Conservation (phyloP, 768 basidiomycete genomes). For the Pleurotus tuber-regium region DNA sequence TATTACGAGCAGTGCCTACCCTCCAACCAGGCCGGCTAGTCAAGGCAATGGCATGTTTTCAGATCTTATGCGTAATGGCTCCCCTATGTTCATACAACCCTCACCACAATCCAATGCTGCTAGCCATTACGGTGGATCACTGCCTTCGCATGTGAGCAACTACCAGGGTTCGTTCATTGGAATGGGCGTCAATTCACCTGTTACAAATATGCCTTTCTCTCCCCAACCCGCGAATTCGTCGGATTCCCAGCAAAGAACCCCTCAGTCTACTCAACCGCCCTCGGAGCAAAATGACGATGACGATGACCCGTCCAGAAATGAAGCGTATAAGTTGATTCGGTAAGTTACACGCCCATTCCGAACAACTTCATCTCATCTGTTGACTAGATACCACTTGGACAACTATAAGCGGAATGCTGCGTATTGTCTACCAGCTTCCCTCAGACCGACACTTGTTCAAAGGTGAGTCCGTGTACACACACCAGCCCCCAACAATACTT, state of each 20-base stretch:
- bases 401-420: constrained; percentile 83
- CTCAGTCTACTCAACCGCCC: constrained; percentile 21
- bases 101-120: constrained; percentile 34
- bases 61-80: constrained; percentile 56
- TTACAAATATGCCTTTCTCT: constrained; percentile 50
- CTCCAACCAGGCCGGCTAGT: constrained; percentile 28
- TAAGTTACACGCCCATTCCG: constrained; percentile 31
- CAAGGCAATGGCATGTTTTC: constrained; percentile 48
- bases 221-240: constrained; percentile 20
- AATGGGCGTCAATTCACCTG: constrained; percentile 53
- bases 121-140: constrained; percentile 35
- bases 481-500: constrained; percentile 13
- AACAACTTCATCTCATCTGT: constrained; percentile 3
- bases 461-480: constrained; percentile 50
- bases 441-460: constrained; percentile 88
- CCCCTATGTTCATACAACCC: constrained; percentile 61
- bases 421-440: constrained; percentile 85
- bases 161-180: constrained; percentile 54
- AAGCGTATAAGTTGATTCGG: constrained; percentile 83
- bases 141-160: constrained; percentile 34
- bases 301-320: constrained; percentile 69
- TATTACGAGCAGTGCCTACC: background rate
- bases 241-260: constrained; percentile 33
- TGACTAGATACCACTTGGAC: constrained; percentile 79
- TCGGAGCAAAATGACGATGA: constrained; percentile 56